A percentile compares a stretch with the other conserved stretches of the same genome.
phyloP scores from a whole-genome alignment of 2,329 filamentous ascomycete species.

The Calonectria henricotiae region DNA sequence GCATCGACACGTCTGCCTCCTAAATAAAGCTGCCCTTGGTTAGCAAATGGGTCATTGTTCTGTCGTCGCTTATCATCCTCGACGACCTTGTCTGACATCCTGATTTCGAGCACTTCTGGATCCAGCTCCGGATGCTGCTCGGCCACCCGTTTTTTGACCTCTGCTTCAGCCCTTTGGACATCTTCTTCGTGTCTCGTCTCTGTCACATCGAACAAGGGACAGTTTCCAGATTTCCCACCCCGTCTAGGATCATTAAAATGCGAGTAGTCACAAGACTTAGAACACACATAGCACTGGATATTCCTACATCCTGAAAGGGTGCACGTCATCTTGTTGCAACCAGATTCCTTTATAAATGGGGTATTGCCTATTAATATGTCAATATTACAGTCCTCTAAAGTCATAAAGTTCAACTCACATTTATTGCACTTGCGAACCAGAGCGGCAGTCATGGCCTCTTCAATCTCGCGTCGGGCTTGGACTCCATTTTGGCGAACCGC shows the following conservation, averaged over 20 bases:
- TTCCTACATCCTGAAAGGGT: constrained; percentile 68
- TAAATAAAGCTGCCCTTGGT: constrained; percentile 17
- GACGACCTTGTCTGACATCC: constrained; percentile 70
- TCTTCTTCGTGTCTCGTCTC: constrained; percentile 76
- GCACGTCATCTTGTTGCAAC: constrained; percentile 90
- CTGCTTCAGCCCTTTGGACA: constrained; percentile 74
- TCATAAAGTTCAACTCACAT: constrained; percentile 58
- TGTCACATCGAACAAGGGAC: constrained; percentile 78
- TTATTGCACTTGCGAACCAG: constrained; percentile 84
- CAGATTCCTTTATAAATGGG: constrained; percentile 84
- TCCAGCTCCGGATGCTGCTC: constrained; percentile 75
- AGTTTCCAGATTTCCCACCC: constrained; percentile 70
- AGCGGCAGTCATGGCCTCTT: constrained; percentile 89
- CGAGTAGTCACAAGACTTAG: constrained; percentile 75
- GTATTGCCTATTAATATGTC: constrained; percentile 67
- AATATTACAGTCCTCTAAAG: constrained; percentile 41
- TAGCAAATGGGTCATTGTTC: constrained; percentile 17
- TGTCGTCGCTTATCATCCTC: constrained; percentile 60
- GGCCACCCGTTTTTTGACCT: constrained; percentile 70
- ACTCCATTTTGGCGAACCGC: constrained; percentile 73
- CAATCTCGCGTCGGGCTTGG: constrained; percentile 77
- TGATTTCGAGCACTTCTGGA: constrained; percentile 72
- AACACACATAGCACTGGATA: constrained; percentile 81
- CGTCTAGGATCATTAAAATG: constrained; percentile 76
- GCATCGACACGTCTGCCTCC: constrained; percentile 2